A percentile compares a stretch with the other conserved stretches of the same genome.
phyloP scores from a whole-genome alignment of 768 basidiomycete genomes.

The Termitomyces sp. region DNA sequence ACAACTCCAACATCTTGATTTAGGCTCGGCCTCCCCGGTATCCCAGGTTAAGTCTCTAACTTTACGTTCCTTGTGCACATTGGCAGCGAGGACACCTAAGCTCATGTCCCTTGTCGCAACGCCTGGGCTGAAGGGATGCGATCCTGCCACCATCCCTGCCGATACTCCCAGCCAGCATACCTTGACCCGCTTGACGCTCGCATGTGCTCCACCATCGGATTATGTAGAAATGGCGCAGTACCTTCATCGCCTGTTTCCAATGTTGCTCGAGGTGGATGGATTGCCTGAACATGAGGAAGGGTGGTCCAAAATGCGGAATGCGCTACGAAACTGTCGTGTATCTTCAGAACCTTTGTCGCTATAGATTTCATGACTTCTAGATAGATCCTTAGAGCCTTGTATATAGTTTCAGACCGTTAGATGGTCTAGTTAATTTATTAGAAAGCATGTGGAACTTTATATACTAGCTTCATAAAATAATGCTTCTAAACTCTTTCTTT shows the following conservation, averaged over 20 bases:
- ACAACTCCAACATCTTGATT: constrained; percentile 37
- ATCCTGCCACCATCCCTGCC: neutral
- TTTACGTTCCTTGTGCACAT: constrained; percentile 23
- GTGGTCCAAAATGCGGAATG: constrained; percentile 22
- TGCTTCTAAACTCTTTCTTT: too few relatives aligned
- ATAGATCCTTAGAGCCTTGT: constrained; percentile 9
- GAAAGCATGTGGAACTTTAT: neutral
- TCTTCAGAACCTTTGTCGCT: neutral
- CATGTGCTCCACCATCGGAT: constrained; percentile 29
- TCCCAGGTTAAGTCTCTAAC: constrained; percentile 24
- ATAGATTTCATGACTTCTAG: constrained; percentile 6
- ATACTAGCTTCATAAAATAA: neutral
- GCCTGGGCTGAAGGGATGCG: constrained; percentile 18
- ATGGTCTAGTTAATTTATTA: neutral
- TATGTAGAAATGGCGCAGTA: constrained; percentile 24
- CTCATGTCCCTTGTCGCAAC: constrained; percentile 33
- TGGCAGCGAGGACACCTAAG: constrained; percentile 26
- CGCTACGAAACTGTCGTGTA: constrained; percentile 3
- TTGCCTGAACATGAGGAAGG: constrained; percentile 31
- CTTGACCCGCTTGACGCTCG: constrained; percentile 35
- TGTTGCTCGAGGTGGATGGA: constrained; percentile 33
- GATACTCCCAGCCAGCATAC: constrained; percentile 20
- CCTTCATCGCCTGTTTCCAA: constrained; percentile 39
- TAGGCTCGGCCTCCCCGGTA: constrained; percentile 30
- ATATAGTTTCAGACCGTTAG: constrained; percentile 2